phyloP scores from a whole-genome alignment of 2,329 filamentous ascomycete genomes.

The Nannizzia gypsea region DNA sequence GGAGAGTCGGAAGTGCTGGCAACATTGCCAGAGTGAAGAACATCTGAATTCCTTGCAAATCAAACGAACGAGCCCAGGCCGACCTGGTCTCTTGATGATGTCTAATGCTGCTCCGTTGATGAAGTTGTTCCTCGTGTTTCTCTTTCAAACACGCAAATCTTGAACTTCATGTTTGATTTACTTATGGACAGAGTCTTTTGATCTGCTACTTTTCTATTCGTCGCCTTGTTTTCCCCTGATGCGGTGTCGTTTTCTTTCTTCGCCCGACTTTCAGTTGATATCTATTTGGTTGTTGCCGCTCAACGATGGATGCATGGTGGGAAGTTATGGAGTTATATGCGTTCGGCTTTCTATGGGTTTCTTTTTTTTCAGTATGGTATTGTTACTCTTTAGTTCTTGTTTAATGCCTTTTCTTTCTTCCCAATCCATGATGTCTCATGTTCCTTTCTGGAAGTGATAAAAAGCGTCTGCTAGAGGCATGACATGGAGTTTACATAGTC shows the following conservation, averaged over 20 bases:
- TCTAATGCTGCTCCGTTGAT: background rate
- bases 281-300: background rate
- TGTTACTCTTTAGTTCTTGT: background rate
- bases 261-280: background rate
- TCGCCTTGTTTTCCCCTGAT: background rate
- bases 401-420: background rate
- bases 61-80: background rate
- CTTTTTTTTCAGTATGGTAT: background rate
- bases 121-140: background rate
- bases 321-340: conserved; percentile 1
- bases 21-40: conserved; percentile 18
- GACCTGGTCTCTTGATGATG: background rate
- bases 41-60: background rate
- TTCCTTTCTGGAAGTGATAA: background rate
- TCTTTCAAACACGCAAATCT: background rate
- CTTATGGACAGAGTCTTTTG: background rate
- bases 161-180: background rate
- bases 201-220: background rate
- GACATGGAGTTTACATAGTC: conserved; percentile 2
- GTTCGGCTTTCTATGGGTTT: background rate
- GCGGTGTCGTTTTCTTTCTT: background rate
- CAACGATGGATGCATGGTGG: conserved; percentile 1
- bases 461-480: conserved; percentile 2
- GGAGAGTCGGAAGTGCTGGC: conserved; percentile 34
- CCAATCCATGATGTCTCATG: background rate